Percentiles rank a stretch among this genome's conserved stretches.
These are phyloP conservation scores for Tranzscheliella williamsii DNA, from an alignment of 1,284 basidiomycete genomes.

Conservation along the genomic window DNA sequence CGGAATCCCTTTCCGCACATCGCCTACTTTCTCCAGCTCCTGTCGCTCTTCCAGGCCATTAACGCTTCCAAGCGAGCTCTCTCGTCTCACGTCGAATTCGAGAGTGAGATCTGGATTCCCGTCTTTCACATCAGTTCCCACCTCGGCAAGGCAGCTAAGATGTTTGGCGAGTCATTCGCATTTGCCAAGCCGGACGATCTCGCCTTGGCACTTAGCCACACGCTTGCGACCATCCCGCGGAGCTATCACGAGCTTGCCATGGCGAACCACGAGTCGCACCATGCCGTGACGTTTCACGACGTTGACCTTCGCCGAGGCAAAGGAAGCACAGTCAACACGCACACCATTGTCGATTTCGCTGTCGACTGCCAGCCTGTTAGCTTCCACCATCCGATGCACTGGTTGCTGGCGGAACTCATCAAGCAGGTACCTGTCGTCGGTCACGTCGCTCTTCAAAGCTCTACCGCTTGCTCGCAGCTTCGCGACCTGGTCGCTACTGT, in stretches of 20 bases:
- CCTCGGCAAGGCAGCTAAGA: slow-evolving; percentile 50
- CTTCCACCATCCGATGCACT: slow-evolving; percentile 92
- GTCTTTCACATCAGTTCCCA: slow-evolving; percentile 57
- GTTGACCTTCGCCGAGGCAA: slow-evolving; percentile 68
- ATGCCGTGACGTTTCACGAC: slow-evolving; percentile 65
- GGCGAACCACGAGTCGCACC: slow-evolving; percentile 67
- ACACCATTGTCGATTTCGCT: slow-evolving; percentile 67
- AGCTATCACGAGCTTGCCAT: slow-evolving; percentile 23
- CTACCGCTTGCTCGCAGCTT: slow-evolving; percentile 18
- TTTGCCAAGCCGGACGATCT: slow-evolving; percentile 69
- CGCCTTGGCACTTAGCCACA: slow-evolving; percentile 71
- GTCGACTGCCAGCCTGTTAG: slow-evolving; percentile 64
- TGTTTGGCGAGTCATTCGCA: slow-evolving; percentile 53
- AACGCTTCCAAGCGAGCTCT: slow-evolving; percentile 51
- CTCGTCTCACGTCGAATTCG: slow-evolving; percentile 57
- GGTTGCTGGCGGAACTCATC: slow-evolving; percentile 86
- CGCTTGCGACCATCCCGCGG: slow-evolving; percentile 70
- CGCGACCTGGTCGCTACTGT: slow-evolving; percentile 19
- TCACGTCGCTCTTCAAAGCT: slow-evolving; percentile 13
- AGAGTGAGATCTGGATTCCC: slow-evolving; percentile 57
- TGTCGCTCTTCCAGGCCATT: slow-evolving; percentile 54
- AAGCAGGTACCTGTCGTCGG: slow-evolving; percentile 64
- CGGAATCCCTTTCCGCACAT: slow-evolving; percentile 13
- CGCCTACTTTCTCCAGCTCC: slow-evolving; percentile 46
- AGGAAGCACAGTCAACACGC: slow-evolving; percentile 65